These are phyloP conservation scores for Backusella parvicylindrica DNA, from an alignment of 192 early-diverging fungal species.

Conservation along the genomic window DNA sequence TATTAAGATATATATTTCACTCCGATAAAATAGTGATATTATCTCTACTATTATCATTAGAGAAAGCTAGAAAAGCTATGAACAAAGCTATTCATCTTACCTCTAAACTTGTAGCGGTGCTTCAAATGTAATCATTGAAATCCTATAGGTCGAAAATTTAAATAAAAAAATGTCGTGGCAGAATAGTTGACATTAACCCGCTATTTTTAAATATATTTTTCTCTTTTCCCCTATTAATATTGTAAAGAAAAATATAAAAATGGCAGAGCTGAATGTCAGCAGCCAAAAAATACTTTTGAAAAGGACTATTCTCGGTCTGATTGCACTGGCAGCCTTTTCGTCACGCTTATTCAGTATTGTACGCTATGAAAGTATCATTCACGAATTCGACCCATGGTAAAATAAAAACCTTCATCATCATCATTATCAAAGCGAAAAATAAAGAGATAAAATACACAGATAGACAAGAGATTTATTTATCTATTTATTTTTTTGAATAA, in stretches of 20 bases:
- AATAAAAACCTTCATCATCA: not conserved
- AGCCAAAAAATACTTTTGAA: constrained; percentile 64
- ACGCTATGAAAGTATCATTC: constrained; percentile 97
- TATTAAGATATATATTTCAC: too few species aligned
- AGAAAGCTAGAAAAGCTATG: too few species aligned
- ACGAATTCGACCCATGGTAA: constrained; percentile 98
- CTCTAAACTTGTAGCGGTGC: too few species aligned
- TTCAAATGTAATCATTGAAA: not conserved
- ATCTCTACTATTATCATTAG: too few species aligned
- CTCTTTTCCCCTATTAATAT: not conserved
- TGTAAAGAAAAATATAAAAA: constrained; percentile 4
- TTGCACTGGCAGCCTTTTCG: constrained; percentile 82
- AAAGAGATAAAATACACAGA: not conserved
- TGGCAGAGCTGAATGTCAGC: constrained; percentile 35
- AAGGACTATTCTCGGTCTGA: constrained; percentile 84
- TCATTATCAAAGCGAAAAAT: not conserved
- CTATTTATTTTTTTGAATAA: not conserved
- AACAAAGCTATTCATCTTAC: too few species aligned
- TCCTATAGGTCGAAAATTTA: not conserved
- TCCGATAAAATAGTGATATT: too few species aligned
- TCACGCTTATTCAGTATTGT: constrained; percentile 97
- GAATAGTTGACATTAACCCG: not conserved
- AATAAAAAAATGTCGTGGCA: constrained; percentile 4
- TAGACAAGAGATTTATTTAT: not conserved
- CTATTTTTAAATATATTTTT: not conserved